Base-by-base conservation (phyloP, 1,139 yeast species). In the Scheffersomyces lignicola region DNA sequence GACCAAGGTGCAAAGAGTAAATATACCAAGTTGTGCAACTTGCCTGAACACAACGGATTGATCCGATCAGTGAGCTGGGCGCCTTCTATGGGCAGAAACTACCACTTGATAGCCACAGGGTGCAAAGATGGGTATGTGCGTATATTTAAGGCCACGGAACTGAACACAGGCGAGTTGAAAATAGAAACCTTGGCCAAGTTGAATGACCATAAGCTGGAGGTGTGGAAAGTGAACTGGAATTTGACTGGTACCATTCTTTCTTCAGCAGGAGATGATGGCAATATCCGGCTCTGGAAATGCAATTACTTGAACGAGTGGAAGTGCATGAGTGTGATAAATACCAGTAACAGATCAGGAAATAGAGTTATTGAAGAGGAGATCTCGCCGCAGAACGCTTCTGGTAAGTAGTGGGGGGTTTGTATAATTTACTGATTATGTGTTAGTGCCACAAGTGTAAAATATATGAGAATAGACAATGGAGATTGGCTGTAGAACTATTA, bases 161-260 rank as follows among this genome's bases (percentile, higher is more conserved):
- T 46, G 38, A 39, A 49, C 35, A 49, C 46, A 36, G 63, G 63
- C 3, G 71, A 60, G 21, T 51, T 70, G 39, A 55, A 56, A 39
- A 54, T 66, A 18, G 73, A 65, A 29, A 55, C 60, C 3, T 48
- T 65, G 40, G 75, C 73, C 7, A 56, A 63, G 39, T 50, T 70
- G 35, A 80, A 75, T 45, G 95, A 87, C 51, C 96, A 88, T 55
- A 76, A 79, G 42, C 84, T 84, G 44, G 97, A 92, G 60, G 96
- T 92, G 2, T 92, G 98, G 98, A 75, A 90, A 33, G 97, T 92
- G 5, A 77, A 86, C 24, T 92, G 97, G 97, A 92, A 92, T 54
- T 60, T 83, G 34, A 88, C 97, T 0, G 98, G 97, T 3, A 88
- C 98, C 0, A 83, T 92, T 10, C 65, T 92, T 43, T 85, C 96